A percentile compares a stretch with the other conserved stretches of the same genome.
Evolutionary conservation across 2,329 filamentous ascomycete species (phyloP).

Genomic region (Pezicula carpinea): DNA sequence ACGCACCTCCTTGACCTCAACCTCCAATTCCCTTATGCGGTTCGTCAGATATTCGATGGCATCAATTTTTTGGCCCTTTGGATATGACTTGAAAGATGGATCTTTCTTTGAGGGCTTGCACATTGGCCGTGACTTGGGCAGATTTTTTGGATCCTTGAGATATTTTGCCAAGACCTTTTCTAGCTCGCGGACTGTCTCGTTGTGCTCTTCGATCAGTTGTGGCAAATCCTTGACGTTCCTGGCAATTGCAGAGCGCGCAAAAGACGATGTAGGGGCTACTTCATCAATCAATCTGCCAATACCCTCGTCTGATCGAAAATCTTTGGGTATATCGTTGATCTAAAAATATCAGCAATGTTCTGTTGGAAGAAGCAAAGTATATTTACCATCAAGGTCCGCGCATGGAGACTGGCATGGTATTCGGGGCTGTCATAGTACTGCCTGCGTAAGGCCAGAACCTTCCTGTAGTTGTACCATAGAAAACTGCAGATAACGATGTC

Average conservation of each 20-base stretch:
- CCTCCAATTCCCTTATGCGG: slow-evolving; percentile 77
- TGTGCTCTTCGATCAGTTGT: slow-evolving; percentile 77
- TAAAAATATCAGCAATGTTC: slow-evolving; percentile 28
- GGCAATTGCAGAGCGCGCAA: slow-evolving; percentile 77
- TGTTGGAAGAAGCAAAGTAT: slow-evolving; percentile 1
- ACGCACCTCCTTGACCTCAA: slow-evolving; percentile 79
- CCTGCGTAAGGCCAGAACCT: slow-evolving; percentile 65
- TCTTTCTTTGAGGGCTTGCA: slow-evolving; percentile 81
- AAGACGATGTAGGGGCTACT: slow-evolving; percentile 71
- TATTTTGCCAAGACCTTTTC: slow-evolving; percentile 86
- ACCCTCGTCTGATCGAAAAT: slow-evolving; percentile 78
- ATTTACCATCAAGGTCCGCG: slow-evolving; percentile 61
- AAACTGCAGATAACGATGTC: slow-evolving; percentile 74
- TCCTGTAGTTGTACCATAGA: slow-evolving; percentile 86
- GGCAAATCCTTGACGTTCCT: slow-evolving; percentile 91
- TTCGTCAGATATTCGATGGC: slow-evolving; percentile 90
- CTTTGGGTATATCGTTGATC: slow-evolving; percentile 79
- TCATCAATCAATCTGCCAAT: slow-evolving; percentile 78
- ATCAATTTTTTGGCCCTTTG: slow-evolving; percentile 73
- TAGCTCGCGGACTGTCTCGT: slow-evolving; percentile 72
- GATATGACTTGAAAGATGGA: slow-evolving; percentile 57
- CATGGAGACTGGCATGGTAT: slow-evolving; percentile 83
- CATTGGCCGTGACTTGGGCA: slow-evolving; percentile 71
- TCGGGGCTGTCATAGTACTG: slow-evolving; percentile 81
- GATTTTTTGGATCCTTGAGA: slow-evolving; percentile 75